Percentiles rank a stretch among this genome's conserved stretches.
These are phyloP conservation scores for Henckelia pumila DNA, from an alignment of 257 asterid genomes.

Conservation along the genomic window DNA sequence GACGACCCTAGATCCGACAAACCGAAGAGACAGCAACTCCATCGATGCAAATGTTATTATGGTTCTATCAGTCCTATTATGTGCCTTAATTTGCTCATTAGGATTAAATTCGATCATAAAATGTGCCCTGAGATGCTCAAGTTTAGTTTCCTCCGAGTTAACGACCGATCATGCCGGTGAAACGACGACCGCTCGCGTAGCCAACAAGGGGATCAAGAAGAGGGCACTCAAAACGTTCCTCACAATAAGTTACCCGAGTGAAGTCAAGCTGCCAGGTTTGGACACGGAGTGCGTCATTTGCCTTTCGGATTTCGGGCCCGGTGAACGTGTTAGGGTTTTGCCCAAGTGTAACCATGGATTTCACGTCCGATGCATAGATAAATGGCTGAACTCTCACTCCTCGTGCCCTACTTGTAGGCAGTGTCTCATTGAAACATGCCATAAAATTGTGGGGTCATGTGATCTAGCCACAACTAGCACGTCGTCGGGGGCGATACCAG, in stretches of 20 bases:
- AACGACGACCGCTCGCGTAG: slow-evolving; percentile 20
- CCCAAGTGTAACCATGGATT: slow-evolving; percentile 56
- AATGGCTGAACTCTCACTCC: slow-evolving; percentile 49
- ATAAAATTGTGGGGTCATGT: slow-evolving; percentile 40
- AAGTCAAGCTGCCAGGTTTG: slow-evolving; percentile 34
- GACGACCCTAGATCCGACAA: background rate
- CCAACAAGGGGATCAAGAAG: slow-evolving; percentile 50
- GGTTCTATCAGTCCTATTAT: slow-evolving; percentile 56
- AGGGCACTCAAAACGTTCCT: slow-evolving; percentile 53
- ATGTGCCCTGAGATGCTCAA: slow-evolving; percentile 50
- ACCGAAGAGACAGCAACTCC: slow-evolving; percentile 25
- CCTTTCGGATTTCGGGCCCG: slow-evolving; percentile 41
- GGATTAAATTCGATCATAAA: slow-evolving; percentile 53
- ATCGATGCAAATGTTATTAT: slow-evolving; percentile 55
- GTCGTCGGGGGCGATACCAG: slow-evolving; percentile 17
- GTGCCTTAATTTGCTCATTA: slow-evolving; percentile 58
- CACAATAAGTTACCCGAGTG: slow-evolving; percentile 32
- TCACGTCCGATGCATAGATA: slow-evolving; percentile 51
- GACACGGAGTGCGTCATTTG: slow-evolving; percentile 54
- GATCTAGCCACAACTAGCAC: background rate
- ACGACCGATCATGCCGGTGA: background rate
- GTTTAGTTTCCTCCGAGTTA: slow-evolving; percentile 22
- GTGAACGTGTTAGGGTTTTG: slow-evolving; percentile 42
- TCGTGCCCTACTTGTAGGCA: slow-evolving; percentile 60
- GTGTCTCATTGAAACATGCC: slow-evolving; percentile 49